These are phyloP conservation scores for Epicoccum nigrum DNA, from an alignment of 2,329 filamentous ascomycete genomes.

Conservation along the genomic window DNA sequence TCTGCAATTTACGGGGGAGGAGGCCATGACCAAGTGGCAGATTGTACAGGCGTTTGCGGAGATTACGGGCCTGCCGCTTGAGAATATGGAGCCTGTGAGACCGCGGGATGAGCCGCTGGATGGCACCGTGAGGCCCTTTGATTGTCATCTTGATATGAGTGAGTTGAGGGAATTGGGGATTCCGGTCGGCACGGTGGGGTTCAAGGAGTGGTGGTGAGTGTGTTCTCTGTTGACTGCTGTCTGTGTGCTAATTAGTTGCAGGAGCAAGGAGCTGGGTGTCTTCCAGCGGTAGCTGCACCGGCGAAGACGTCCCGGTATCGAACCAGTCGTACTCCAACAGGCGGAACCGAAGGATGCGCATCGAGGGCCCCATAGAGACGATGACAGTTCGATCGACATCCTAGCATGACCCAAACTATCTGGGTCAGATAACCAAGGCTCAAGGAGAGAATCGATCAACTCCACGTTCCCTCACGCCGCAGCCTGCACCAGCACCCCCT, in stretches of 20 bases:
- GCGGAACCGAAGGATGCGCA: no score
- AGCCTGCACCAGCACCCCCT: neutral
- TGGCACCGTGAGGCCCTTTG: constrained; percentile 79
- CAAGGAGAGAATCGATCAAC: no score
- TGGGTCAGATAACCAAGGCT: no score
- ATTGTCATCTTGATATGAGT: constrained; percentile 84
- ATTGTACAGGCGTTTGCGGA: constrained; percentile 80
- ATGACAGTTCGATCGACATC: no score
- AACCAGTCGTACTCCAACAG: no score
- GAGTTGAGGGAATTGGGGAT: constrained; percentile 75
- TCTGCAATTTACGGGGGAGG: constrained; percentile 80
- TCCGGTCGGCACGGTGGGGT: constrained; percentile 74
- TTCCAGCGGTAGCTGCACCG: constrained; percentile 26
- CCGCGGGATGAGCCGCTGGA: constrained; percentile 73
- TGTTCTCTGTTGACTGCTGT: neutral
- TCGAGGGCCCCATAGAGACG: no score
- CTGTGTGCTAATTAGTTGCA: constrained; percentile 22
- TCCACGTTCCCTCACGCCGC: neutral
- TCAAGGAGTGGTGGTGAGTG: constrained; percentile 76
- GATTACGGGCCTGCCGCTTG: constrained; percentile 75
- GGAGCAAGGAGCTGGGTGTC: constrained; percentile 42
- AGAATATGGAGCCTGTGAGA: constrained; percentile 63
- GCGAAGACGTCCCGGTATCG: no score
- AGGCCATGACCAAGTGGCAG: constrained; percentile 86
- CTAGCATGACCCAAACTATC: neutral